A percentile compares a stretch with the other conserved stretches of the same genome.
phyloP scores from a whole-genome alignment of 768 basidiomycete species.

The Mycena filopes region DNA sequence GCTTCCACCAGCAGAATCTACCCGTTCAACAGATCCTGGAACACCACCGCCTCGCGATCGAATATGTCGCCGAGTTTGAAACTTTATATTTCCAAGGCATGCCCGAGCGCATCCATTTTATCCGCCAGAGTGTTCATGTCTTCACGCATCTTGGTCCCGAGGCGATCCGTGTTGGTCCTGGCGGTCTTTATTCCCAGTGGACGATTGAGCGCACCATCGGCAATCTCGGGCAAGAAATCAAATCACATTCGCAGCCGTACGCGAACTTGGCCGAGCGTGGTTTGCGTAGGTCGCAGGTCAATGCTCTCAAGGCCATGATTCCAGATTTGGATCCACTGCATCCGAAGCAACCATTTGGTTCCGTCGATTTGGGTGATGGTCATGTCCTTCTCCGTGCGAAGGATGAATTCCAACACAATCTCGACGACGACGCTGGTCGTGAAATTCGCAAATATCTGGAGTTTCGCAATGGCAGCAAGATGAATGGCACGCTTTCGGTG shows the following conservation, averaged over 20 bases:
- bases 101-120: slow-evolving; percentile 29
- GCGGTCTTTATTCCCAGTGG: slow-evolving; percentile 20
- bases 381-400: slow-evolving; percentile 22
- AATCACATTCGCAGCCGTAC: slow-evolving; percentile 29
- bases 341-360: background rate
- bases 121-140: slow-evolving; percentile 27
- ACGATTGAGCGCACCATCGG: slow-evolving; percentile 35
- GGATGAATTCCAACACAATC: background rate
- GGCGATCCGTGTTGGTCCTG: slow-evolving; percentile 23
- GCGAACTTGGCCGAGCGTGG: slow-evolving; percentile 33
- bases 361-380: slow-evolving; percentile 22
- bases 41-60: too few species aligned
- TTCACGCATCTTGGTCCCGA: slow-evolving; percentile 21
- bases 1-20: background rate
- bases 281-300: slow-evolving; percentile 24
- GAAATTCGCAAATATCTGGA: background rate
- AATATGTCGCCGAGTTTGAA: slow-evolving; percentile 31
- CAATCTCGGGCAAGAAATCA: slow-evolving; percentile 30
- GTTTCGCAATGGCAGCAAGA: background rate
- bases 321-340: slow-evolving; percentile 17
- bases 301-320: slow-evolving; percentile 16
- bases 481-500: background rate
- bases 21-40: too few species aligned
- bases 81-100: slow-evolving; percentile 25
- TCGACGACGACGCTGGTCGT: background rate